Evolutionary conservation across 257 asterid genomes (phyloP), one percentile per base, ranked within the genome.

Genomic region (Handroanthus guayacan): DNA sequence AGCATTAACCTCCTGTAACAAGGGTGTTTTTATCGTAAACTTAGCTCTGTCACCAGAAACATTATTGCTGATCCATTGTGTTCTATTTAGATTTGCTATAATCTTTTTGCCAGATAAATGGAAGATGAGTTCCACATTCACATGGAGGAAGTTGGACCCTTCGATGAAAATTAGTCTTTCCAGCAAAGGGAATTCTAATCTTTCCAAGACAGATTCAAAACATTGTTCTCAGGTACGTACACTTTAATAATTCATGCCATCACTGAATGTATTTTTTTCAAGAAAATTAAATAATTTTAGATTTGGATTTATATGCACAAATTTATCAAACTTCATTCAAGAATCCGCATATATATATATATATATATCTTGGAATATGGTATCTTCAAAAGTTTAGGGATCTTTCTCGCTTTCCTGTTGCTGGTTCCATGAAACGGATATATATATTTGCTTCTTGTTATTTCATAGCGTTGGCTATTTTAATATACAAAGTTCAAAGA

Each of bases 151-250:
- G 78, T 69, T 80, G 47, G 38, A 75, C 16, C 75, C 87, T 67
- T 78, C 81, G 17, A 50, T 58, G 67, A 81, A 78, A 82, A 67
- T 16, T 50, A 69, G 80, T 77, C 62, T 64, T 52, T 70, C 74
- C 74, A 65, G 71, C 58, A 80, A 77, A 64, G 69, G 63, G 83
- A 76, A 77, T 77, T 77, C 78, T 70, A 69, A 43, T 71, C 75
- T 74, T 47, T 16, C 76, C n/a, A 76, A 76, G 75, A 74, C 39
- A 76, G 87, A 84, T 58, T 13, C 74, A 36, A 75, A 45, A 55
- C 75, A 64, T 66, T 69, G 51, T 80, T 73, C 82, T 70, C 89
- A 87, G 97, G 98, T 92, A 68, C 61, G 63, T 70, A 65, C 76
- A 45, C 78, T 73, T 81, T 58, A 73, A 11, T 20, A 16, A 43